Conservation (phyloP, 768 basidiomycete species). For the Tricholomella constricta region DNA sequence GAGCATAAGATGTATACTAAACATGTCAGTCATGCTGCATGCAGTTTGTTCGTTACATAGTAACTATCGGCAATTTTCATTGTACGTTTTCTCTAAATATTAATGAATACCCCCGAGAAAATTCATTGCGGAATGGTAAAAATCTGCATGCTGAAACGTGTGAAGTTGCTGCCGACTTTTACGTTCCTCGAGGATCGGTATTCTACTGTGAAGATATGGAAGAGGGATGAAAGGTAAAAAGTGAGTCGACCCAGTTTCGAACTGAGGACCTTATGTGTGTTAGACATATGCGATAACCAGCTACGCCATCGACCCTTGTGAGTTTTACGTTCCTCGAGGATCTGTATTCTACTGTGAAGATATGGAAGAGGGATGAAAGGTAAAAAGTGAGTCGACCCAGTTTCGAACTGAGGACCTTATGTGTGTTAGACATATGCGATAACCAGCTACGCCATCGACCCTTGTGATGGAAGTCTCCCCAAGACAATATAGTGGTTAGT, state of each 20-base stretch:
- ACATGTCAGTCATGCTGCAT: not conserved
- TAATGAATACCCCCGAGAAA: not conserved
- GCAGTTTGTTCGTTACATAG: not conserved
- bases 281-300: constrained; percentile 86
- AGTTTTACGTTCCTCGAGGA: too few relatives aligned
- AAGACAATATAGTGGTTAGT: too few relatives aligned
- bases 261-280: constrained; percentile 60
- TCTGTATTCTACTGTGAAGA: too few relatives aligned
- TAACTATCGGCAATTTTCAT: not conserved
- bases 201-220: too few relatives aligned
- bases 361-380: not conserved
- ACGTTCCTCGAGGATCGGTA: too few relatives aligned
- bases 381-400: constrained; percentile 34
- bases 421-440: constrained; percentile 85
- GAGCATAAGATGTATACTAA: constrained; percentile 2
- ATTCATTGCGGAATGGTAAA: not conserved
- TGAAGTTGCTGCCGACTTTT: not conserved
- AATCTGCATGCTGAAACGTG: not conserved
- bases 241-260: constrained; percentile 38
- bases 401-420: constrained; percentile 45
- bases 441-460: constrained; percentile 79
- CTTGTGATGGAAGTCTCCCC: too few relatives aligned
- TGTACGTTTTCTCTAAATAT: not conserved
- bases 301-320: constrained; percentile 66
- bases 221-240: constrained; percentile 7